Base-by-base conservation (phyloP, 306 rosid species). In the Carpinus viminea region DNA sequence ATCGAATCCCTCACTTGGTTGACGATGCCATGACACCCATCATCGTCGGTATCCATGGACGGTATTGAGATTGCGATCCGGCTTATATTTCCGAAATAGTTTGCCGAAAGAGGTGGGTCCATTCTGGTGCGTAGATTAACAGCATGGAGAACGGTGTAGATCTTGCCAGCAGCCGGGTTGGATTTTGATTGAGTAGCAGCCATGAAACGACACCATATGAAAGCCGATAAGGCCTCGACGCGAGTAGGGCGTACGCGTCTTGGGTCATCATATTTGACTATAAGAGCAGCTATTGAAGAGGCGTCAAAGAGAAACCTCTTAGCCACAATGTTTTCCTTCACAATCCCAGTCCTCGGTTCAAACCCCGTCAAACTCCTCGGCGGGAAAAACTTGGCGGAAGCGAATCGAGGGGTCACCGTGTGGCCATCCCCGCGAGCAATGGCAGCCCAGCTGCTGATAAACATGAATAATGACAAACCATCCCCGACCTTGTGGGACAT, bases 401-500 rank as follows among this genome's bases (percentile, higher is more conserved):
- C 83, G 69, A 80, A 74, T 17, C 1, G 21, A 12, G 75, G 83
- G 52, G 36, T 70, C 18, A 16, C 15, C 2, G 8, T 31, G 2
- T 0, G 4, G 38, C 1, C 26, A 16, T 69, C 70, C 0, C 66
- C 72, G 9, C 74, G 72, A 7, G 83, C 6, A 46, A 64, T 20
- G 16, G 83, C 68, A 0, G 83, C 65, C 85, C 88, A 85, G 13
- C 75, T n/a, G 13, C 78, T 69, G 47, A 81, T 57, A 10, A 85
- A 85, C 74, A 20, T 72, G 69, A 78, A 20, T 21, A 74, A 16
- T 31, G 88, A 59, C 48, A 71, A 69, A 11, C 75, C 88, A 45
- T 85, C 85, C 2, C 68, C 83, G 7, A 85, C 47, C 59, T 78
- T 81, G 80, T 85, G 88, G 24, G 84, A 81, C 57, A 85, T 51